Conservation (phyloP, 208 protist species). For the Trypanosoma avium region DNA sequence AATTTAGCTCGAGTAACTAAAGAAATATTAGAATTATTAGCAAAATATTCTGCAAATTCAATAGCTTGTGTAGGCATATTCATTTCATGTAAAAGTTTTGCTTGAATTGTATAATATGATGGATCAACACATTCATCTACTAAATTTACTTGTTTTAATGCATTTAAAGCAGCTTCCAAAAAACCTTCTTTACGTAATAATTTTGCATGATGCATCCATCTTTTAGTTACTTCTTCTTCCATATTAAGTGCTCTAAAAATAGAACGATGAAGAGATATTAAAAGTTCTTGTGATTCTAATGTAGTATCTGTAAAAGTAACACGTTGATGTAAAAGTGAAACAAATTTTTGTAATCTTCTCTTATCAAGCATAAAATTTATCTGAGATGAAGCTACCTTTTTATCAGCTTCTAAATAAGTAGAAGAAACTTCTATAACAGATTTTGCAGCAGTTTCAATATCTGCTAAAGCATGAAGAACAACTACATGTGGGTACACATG, state of each 20-base stretch:
- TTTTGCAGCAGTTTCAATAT: conserved; percentile 70
- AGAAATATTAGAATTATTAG: conserved; percentile 29
- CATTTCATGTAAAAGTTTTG: conserved; percentile 87
- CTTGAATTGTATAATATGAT: conserved; percentile 73
- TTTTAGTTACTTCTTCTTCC: conserved; percentile 52
- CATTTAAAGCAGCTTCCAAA: conserved; percentile 71
- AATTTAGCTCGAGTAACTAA: conserved; percentile 54
- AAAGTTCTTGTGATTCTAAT: conserved; percentile 68
- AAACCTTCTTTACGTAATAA: conserved; percentile 76
- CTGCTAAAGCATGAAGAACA: conserved; percentile 74
- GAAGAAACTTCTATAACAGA: conserved; percentile 8
- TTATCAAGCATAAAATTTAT: background rate
- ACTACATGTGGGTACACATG: conserved; percentile 69
- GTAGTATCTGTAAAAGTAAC: conserved; percentile 55
- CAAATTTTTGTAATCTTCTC: conserved; percentile 16
- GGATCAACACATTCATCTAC: conserved; percentile 21
- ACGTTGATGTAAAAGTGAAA: conserved; percentile 32
- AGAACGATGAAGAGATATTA: conserved; percentile 80
- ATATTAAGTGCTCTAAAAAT: conserved; percentile 69
- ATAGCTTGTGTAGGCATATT: conserved; percentile 76
- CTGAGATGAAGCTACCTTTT: background rate
- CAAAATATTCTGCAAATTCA: conserved; percentile 62
- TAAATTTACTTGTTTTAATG: conserved; percentile 59
- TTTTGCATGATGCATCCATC: conserved; percentile 83
- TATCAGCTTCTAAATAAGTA: background rate